phyloP scores from a whole-genome alignment of 2,329 filamentous ascomycete genomes.

The Cercospora sojina region DNA sequence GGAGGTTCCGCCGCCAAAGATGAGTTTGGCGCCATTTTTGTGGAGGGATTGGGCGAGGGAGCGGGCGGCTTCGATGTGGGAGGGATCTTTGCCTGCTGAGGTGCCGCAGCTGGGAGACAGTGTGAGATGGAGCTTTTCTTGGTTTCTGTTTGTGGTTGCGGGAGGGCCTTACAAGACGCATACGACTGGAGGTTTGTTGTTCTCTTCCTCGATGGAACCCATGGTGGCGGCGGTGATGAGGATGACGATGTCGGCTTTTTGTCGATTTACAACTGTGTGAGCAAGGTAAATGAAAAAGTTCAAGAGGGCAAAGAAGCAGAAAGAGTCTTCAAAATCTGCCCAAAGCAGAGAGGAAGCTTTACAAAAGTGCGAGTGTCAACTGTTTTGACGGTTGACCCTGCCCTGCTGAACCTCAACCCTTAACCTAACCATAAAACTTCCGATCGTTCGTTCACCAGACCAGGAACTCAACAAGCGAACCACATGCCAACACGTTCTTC shows the following conservation, averaged over 20 bases:
- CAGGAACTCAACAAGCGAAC: background rate
- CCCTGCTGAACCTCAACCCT: background rate
- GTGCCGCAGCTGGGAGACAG: constrained; percentile 69
- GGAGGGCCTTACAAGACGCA: constrained; percentile 71
- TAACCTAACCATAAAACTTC: background rate
- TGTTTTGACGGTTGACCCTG: too few relatives aligned
- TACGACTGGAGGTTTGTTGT: constrained; percentile 60
- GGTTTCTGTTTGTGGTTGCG: background rate
- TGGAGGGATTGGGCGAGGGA: constrained; percentile 72
- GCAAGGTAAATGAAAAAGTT: background rate
- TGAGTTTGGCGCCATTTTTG: constrained; percentile 72
- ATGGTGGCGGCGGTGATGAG: background rate
- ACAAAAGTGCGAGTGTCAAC: background rate
- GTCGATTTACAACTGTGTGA: background rate
- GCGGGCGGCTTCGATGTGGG: constrained; percentile 74
- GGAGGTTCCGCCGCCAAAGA: constrained; percentile 91
- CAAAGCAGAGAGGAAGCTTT: background rate
- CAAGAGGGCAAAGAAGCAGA: background rate
- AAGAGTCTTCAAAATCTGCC: background rate
- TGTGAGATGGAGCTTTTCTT: background rate
- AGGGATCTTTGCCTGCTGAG: constrained; percentile 68
- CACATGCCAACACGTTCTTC: background rate
- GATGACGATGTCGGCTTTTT: background rate
- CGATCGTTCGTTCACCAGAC: background rate
- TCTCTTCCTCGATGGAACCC: constrained; percentile 5